phyloP scores from a whole-genome alignment of 2,329 filamentous ascomycete species.

The Elsinoe perseae region DNA sequence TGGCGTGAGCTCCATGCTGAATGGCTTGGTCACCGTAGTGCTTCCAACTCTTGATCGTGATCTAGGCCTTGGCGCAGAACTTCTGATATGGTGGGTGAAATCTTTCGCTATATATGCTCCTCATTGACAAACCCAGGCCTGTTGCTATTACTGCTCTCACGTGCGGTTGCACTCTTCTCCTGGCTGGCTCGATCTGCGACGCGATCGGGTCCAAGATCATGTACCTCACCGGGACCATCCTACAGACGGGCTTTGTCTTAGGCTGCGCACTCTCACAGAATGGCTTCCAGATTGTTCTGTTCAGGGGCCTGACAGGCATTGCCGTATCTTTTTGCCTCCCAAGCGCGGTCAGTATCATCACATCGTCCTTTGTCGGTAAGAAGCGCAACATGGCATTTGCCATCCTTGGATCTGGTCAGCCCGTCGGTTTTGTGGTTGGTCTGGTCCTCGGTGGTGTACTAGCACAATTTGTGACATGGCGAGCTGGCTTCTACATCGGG shows the following conservation, averaged over 20 bases:
- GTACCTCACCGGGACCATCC: constrained; percentile 40
- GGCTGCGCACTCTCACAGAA: constrained; percentile 35
- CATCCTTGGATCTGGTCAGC: constrained; percentile 43
- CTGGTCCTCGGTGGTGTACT: constrained; percentile 46
- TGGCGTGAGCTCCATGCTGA: constrained; percentile 23
- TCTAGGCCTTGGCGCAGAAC: constrained; percentile 24
- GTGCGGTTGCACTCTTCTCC: constrained; percentile 43
- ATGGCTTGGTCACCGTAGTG: constrained; percentile 37
- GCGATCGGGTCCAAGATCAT: constrained; percentile 42
- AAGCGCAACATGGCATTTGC: constrained; percentile 47
- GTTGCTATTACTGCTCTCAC: constrained; percentile 31
- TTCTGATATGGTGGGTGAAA: constrained; percentile 24
- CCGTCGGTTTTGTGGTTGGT: constrained; percentile 46
- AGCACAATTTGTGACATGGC: constrained; percentile 44
- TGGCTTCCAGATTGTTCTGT: constrained; percentile 23
- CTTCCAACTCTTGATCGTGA: constrained; percentile 37
- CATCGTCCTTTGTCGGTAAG: constrained; percentile 40
- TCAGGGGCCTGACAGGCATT: constrained; percentile 18
- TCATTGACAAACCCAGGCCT: constrained; percentile 21
- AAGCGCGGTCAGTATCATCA: constrained; percentile 42
- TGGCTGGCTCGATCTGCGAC: constrained; percentile 45
- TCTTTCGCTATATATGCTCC: not conserved
- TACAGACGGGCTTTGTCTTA: constrained; percentile 38
- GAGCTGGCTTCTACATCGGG: constrained; percentile 44
- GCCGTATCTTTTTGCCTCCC: constrained; percentile 17